phyloP scores from a whole-genome alignment of 179 eudicot genomes.

The Beta lomatogona region DNA sequence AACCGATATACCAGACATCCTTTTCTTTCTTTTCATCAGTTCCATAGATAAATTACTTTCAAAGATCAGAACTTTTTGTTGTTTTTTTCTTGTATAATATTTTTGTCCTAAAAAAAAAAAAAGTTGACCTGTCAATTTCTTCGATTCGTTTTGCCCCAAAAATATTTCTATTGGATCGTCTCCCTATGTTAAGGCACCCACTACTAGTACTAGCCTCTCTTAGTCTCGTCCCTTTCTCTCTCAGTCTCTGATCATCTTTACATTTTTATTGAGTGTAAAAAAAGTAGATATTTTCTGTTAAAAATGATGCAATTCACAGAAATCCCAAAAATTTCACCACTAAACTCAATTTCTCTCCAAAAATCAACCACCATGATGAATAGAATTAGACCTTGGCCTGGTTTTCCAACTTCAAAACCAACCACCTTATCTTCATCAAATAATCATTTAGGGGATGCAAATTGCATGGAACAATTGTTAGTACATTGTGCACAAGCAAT shows the following conservation, averaged over 20 bases:
- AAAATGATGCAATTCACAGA: constrained; percentile 77
- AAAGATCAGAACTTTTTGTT: background rate
- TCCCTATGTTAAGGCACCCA: constrained; percentile 41
- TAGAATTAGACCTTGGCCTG: constrained; percentile 50
- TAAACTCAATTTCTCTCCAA: constrained; percentile 27
- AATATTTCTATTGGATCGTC: constrained; percentile 32
- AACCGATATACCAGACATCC: background rate
- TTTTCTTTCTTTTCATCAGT: constrained; percentile 1
- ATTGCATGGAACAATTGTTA: constrained; percentile 79
- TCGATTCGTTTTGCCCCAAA: constrained; percentile 36
- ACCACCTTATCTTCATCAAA: constrained; percentile 13
- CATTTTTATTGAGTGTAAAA: background rate
- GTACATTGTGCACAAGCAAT: constrained; percentile 90
- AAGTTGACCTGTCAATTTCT: constrained; percentile 62
- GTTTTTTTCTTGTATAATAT: background rate
- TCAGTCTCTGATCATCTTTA: background rate
- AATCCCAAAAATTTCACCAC: constrained; percentile 37
- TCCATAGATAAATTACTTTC: constrained; percentile 14
- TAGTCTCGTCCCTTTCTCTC: constrained; percentile 60
- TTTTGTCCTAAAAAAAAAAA: constrained; percentile 12
- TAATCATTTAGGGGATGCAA: constrained; percentile 47
- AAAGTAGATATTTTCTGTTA: no score
- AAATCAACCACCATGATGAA: constrained; percentile 29
- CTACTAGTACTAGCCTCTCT: constrained; percentile 16
- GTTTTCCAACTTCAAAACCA: constrained; percentile 40